Evolutionary conservation across 495 filamentous ascomycete species (phyloP).

Genomic region (Trypethelium eluteriae): DNA sequence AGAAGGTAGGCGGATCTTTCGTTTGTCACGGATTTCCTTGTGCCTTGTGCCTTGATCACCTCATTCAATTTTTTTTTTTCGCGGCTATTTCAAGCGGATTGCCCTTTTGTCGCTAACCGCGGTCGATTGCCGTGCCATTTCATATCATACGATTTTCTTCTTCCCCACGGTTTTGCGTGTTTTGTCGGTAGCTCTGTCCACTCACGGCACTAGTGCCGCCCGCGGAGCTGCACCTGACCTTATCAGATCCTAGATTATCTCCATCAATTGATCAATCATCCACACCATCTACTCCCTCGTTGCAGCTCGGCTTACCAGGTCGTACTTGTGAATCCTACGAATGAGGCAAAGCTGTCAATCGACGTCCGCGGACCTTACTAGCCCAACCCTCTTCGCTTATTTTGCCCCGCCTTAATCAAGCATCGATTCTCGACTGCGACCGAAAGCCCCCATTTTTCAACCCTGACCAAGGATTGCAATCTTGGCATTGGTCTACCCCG

Average conservation of each 20-base stretch:
- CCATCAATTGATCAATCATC: constrained; percentile 9
- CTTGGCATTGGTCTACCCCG: neutral
- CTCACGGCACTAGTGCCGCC: neutral
- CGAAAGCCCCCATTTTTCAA: neutral
- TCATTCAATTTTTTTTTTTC: neutral
- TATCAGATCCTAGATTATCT: constrained; percentile 9
- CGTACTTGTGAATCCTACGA: neutral
- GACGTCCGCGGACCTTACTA: neutral
- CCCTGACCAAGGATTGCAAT: neutral
- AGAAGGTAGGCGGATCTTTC: neutral
- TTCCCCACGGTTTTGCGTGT: neutral
- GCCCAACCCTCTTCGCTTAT: neutral
- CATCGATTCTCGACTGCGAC: neutral
- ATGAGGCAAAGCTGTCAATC: neutral
- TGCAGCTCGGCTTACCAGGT: neutral
- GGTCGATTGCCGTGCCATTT: neutral
- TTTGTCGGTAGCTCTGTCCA: neutral
- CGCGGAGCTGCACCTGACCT: neutral
- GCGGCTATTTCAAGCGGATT: neutral
- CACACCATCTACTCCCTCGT: neutral
- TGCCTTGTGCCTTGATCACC: neutral
- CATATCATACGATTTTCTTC: neutral
- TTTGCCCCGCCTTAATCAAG: neutral
- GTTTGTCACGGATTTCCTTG: constrained; percentile 1
- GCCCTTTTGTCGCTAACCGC: neutral